phyloP scores from a whole-genome alignment of 2,329 filamentous ascomycete species.

The Hypoxylon sp. region DNA sequence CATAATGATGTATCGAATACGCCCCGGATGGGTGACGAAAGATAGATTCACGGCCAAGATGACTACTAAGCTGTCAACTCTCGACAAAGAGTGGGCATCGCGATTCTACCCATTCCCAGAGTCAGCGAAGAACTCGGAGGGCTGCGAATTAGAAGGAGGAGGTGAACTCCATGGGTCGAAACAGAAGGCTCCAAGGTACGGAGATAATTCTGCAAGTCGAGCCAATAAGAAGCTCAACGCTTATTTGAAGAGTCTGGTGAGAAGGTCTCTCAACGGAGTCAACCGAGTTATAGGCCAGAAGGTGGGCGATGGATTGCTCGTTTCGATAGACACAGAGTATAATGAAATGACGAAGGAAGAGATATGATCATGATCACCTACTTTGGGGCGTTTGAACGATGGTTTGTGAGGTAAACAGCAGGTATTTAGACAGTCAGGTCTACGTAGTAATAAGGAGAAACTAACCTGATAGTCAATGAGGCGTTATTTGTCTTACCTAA shows the following conservation, averaged over 20 bases:
- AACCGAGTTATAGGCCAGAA: not conserved
- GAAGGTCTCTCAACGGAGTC: not conserved
- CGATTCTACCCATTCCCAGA: constrained; percentile 10
- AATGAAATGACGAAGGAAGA: not conserved
- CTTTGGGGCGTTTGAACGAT: too few species aligned
- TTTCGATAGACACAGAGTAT: not conserved
- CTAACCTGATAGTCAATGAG: not conserved
- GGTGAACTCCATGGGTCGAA: not conserved
- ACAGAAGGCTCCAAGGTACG: not conserved
- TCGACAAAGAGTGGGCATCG: constrained; percentile 3
- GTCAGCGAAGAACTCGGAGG: not conserved
- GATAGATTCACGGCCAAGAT: not conserved
- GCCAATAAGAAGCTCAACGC: not conserved
- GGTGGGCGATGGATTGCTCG: not conserved
- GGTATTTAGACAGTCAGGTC: not conserved
- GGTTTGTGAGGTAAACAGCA: not conserved
- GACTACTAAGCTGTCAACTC: constrained; percentile 5
- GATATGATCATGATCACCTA: not conserved
- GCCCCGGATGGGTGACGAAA: not conserved
- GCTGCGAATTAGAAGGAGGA: not conserved
- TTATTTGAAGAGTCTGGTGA: not conserved
- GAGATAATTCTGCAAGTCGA: constrained; percentile 3
- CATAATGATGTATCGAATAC: not conserved
- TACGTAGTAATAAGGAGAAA: not conserved
- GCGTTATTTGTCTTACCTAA: constrained; percentile 15